Conservation (phyloP, 108 stramenopile species). For the Fragilaria crotonensis region DNA sequence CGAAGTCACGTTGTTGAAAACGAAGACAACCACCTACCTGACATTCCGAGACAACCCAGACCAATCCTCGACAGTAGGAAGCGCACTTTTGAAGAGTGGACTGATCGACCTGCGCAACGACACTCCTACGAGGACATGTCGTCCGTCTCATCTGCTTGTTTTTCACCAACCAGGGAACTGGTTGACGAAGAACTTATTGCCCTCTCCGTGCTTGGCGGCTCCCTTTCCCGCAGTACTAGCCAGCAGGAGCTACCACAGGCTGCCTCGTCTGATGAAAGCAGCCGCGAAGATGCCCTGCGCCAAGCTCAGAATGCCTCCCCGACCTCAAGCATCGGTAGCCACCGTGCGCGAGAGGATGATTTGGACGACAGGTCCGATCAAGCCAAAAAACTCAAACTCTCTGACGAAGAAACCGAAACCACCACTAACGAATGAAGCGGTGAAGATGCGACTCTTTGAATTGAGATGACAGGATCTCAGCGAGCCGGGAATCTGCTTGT, state of each 20-base stretch:
- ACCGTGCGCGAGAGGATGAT: too few species aligned
- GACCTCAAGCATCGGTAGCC: not conserved
- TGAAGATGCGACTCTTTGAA: not conserved
- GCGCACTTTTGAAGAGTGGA: too few species aligned
- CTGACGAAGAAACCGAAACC: not conserved
- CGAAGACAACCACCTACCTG: not conserved
- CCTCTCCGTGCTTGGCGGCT: constrained; percentile 33
- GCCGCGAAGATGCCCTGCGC: not conserved
- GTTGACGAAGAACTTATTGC: constrained; percentile 51
- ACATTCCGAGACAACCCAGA: too few species aligned
- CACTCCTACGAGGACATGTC: not conserved
- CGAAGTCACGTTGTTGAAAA: not conserved
- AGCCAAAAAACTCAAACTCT: not conserved
- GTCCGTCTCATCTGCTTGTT: not conserved
- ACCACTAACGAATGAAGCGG: not conserved
- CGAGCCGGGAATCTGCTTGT: too few species aligned
- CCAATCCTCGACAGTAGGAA: too few species aligned
- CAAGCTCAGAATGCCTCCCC: not conserved
- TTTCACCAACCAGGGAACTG: constrained; percentile 5
- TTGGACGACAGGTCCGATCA: too few species aligned
- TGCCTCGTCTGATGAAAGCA: not conserved
- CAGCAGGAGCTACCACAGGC: not conserved
- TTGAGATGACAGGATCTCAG: too few species aligned
- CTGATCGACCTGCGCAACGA: not conserved
- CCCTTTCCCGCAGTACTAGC: constrained; percentile 22